Evolutionary conservation across 2,329 filamentous ascomycete species (phyloP), one percentile per base, ranked within the genome.

Genomic region (Cytospora chrysosperma): DNA sequence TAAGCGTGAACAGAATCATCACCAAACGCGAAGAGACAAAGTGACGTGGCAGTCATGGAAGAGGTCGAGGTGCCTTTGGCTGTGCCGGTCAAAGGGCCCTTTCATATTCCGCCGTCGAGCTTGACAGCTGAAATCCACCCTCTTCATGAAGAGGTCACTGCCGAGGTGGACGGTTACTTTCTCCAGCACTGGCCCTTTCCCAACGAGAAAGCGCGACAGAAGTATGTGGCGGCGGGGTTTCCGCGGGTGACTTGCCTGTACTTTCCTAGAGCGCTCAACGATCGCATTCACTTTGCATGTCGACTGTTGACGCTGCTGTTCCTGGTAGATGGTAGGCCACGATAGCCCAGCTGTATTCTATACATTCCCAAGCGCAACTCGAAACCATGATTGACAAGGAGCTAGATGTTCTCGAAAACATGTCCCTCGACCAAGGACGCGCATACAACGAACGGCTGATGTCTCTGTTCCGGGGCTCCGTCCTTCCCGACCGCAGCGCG

Each of bases 391-490:
- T 32, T n/a, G 15, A 10, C 9, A 49, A 24, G 34, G 40, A 24
- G 6, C 5, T 17, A 79, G 77, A 79, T 67, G 43, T 75, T 7
- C 73, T 79, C n/a, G 78, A 80, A 51, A 57, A 76, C 63, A 77
- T 79, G 74, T 76, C 73, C 5, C 68, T 80, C 2, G 71, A 72
- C 3, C 74, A 79, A 3, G 78, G 78, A 9, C 59, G 67, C 3
- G 69, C 67, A 1, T 76, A 77, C 63, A 78, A 79, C 61, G 70
- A 76, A 7, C 68, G 67, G 7, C 69, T 80, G 9, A 78, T 79
- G 28, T 65, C 72, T 1, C 69, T 79, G 5, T 68, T 68, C 12
- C 68, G 70, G 2, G 77, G 77, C 3, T 65, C 74, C 2, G 64
- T 63, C 1, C 59, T 61, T 0, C 75, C 76, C 0, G 71, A 79